phyloP scores from a whole-genome alignment of 768 basidiomycete species.

The Tulasnella sp. region DNA sequence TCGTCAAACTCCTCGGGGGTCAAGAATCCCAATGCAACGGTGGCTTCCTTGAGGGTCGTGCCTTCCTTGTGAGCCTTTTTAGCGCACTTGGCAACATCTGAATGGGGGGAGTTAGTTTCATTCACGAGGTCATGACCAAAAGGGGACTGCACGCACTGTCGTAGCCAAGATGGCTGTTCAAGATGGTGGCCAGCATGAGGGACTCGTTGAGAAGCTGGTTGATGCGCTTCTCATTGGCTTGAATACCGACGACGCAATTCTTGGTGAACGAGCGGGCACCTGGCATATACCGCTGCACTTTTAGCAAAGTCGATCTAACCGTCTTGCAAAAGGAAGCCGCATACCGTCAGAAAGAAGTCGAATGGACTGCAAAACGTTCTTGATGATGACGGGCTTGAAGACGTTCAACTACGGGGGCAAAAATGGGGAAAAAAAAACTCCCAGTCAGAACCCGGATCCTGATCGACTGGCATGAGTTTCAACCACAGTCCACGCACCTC shows the following conservation, averaged over 20 bases:
- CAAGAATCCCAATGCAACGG: slow-evolving; percentile 76
- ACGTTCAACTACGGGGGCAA: slow-evolving; percentile 70
- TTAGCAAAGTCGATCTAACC: background rate
- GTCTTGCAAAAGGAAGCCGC: slow-evolving; percentile 23
- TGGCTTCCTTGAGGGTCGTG: slow-evolving; percentile 90
- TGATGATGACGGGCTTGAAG: slow-evolving; percentile 98
- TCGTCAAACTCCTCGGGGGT: slow-evolving; percentile 88
- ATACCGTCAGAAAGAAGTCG: slow-evolving; percentile 84
- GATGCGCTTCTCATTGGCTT: slow-evolving; percentile 94
- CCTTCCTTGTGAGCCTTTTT: slow-evolving; percentile 99
- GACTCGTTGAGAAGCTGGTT: slow-evolving; percentile 84
- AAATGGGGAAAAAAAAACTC: background rate
- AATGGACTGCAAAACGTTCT: slow-evolving; percentile 94
- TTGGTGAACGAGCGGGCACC: slow-evolving; percentile 90
- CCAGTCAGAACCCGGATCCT: background rate
- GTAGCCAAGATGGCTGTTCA: slow-evolving; percentile 93
- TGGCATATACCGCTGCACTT: slow-evolving; percentile 26
- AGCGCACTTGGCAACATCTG: slow-evolving; percentile 95
- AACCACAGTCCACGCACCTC: slow-evolving; percentile 52
- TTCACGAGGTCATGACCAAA: background rate
- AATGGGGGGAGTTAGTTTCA: background rate
- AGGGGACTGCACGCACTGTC: slow-evolving; percentile 62
- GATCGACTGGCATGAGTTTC: no score
- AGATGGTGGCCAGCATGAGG: slow-evolving; percentile 94
- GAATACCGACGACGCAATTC: slow-evolving; percentile 93